Base-by-base conservation (phyloP, 2,329 filamentous ascomycete species). In the Ophiostoma triangulosporum region DNA sequence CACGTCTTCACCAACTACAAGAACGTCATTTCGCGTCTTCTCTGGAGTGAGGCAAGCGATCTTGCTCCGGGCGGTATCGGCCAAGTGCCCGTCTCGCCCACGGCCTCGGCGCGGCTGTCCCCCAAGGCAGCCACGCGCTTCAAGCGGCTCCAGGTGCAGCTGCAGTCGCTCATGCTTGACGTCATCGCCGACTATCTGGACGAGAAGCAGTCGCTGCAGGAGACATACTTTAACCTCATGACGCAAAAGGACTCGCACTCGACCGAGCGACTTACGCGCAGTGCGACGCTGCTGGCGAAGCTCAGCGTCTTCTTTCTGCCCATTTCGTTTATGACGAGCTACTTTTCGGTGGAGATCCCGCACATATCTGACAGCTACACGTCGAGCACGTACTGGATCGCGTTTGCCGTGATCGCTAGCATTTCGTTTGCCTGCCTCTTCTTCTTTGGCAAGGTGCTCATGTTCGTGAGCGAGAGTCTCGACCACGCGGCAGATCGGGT, bases 191-290 rank as follows among this genome's bases (percentile, higher is more conserved):
- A 81, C 60, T 79, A 78, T 55, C 65, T 88, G 22, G 77, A 77
- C 27, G 84, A 88, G 64, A 88, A 87, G 62, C 80, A 83, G 26
- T 79, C 80, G 0, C 69, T 89, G 26, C 81, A 84, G 3, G 77
- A 78, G 57, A 79, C 87, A 81, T 88, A 88, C 64, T 88, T 88
- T 72, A 87, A 85, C 64, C 74, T 89, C 58, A 86, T 84, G 55
- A 80, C 84, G 17, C 80, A 88, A 62, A 87, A 85, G 63, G 83
- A 88, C 64, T 86, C 83, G 0, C 77, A 81, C 58, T 78, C 80
- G 4, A 84, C 87, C 11, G 84, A 86, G 56, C 76, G 81, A 20
- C 73, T 89, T 20, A 88, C 84, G 0, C 73, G 84, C 54, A 81
- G 84, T 58, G 86, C 84, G 3, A 79, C 87, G 4, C 69, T 89